phyloP scores from a whole-genome alignment of 2,329 filamentous ascomycete species.

The Pyricularia pennisetigena region DNA sequence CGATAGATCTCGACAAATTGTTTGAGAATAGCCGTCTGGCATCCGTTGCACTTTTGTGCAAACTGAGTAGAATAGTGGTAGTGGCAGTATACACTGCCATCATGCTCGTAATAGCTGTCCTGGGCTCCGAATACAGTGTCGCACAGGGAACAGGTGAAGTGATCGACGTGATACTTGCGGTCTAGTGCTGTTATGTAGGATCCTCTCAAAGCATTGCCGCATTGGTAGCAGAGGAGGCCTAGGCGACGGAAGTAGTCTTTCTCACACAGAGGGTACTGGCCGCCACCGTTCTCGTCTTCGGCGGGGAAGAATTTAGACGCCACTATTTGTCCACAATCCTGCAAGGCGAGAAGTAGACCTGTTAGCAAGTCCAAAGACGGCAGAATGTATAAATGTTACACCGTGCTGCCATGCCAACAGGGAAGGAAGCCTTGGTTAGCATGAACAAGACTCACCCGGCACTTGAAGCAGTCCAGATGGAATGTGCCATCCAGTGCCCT shows the following conservation, averaged over 20 bases:
- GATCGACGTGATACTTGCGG: constrained; percentile 97
- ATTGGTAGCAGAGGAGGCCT: constrained; percentile 83
- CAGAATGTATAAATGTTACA: background rate
- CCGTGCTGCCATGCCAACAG: background rate
- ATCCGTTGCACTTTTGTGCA: constrained; percentile 91
- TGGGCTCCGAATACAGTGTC: constrained; percentile 96
- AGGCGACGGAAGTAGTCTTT: constrained; percentile 94
- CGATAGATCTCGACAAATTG: constrained; percentile 99
- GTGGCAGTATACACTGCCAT: constrained; percentile 92
- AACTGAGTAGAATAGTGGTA: constrained; percentile 98
- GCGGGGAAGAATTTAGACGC: constrained; percentile 98
- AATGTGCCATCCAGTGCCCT: constrained; percentile 88
- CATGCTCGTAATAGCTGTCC: constrained; percentile 98
- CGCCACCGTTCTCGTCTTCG: constrained; percentile 75
- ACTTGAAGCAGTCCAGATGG: constrained; percentile 97
- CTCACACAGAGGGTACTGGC: constrained; percentile 92
- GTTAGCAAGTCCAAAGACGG: background rate
- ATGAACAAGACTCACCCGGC: constrained; percentile 55
- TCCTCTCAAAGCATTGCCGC: constrained; percentile 82
- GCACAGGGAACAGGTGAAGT: constrained; percentile 96
- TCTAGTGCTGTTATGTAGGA: constrained; percentile 98
- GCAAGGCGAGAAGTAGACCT: constrained; percentile 4
- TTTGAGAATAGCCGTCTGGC: constrained; percentile 93
- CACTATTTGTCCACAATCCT: constrained; percentile 96
- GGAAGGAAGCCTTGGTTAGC: background rate